A percentile compares a stretch with the other conserved stretches of the same genome.
Conservation (phyloP, 768 basidiomycete species). For the Leccinum longicurvipes region DNA sequence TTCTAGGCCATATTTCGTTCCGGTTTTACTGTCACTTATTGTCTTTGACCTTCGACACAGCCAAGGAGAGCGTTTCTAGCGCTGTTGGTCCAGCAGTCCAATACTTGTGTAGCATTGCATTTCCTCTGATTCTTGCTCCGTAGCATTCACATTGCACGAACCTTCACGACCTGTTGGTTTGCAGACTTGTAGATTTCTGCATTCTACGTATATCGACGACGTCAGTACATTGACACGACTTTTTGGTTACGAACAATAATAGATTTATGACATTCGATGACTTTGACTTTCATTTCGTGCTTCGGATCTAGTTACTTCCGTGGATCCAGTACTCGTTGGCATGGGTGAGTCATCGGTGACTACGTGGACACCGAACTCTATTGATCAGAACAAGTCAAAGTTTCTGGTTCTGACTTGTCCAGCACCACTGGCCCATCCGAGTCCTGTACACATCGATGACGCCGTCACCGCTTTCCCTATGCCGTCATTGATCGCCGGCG, state of each 20-base stretch:
- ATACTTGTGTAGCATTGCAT: constrained; percentile 36
- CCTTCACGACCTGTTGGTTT: constrained; percentile 8
- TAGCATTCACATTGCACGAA: constrained; percentile 14
- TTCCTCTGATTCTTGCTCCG: constrained; percentile 17
- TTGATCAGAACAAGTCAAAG: constrained; percentile 3
- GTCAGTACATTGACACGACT: constrained; percentile 14
- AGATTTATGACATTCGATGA: constrained; percentile 25
- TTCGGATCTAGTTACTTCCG: background rate
- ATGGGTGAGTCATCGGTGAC: constrained; percentile 13
- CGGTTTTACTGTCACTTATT: constrained; percentile 32
- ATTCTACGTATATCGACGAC: constrained; percentile 18
- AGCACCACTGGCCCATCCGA: no score
- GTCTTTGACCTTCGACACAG: constrained; percentile 34
- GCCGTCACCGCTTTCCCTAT: background rate
- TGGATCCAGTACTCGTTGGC: background rate
- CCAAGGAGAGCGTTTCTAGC: constrained; percentile 32
- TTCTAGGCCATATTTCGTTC: constrained; percentile 26
- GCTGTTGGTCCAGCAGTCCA: constrained; percentile 28
- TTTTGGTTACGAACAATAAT: constrained; percentile 22
- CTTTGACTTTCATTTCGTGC: constrained; percentile 11
- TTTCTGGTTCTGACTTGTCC: constrained; percentile 2
- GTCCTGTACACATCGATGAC: background rate
- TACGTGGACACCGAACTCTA: background rate
- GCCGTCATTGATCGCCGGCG: background rate
- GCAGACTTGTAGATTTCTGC: constrained; percentile 36